phyloP scores from a whole-genome alignment of 2,329 filamentous ascomycete species.

The Pseudophaeomoniella oleicola region DNA sequence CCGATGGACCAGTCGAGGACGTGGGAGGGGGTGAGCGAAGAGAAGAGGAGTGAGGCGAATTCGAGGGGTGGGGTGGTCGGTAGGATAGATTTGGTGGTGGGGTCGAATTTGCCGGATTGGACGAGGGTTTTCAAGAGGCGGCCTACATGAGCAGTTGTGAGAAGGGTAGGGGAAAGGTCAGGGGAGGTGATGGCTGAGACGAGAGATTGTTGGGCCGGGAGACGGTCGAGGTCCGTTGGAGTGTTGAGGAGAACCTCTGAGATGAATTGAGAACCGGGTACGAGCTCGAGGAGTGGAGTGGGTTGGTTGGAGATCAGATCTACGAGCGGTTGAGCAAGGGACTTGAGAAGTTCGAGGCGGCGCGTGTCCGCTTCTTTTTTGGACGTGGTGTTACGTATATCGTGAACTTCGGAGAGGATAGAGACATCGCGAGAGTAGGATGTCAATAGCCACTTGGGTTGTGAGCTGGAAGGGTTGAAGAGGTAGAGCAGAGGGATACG shows the following conservation, averaged over 20 bases:
- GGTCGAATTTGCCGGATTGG: conserved; percentile 76
- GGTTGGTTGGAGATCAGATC: conserved; percentile 57
- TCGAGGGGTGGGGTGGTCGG: conserved; percentile 59
- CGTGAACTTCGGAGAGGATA: conserved; percentile 61
- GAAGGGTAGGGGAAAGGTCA: conserved; percentile 32
- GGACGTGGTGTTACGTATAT: conserved; percentile 67
- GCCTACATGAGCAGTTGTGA: conserved; percentile 52
- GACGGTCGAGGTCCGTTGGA: conserved; percentile 58
- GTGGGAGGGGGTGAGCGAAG: conserved; percentile 48
- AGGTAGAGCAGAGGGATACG: conserved; percentile 63
- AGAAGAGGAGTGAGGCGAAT: conserved; percentile 73
- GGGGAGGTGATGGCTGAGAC: conserved; percentile 23
- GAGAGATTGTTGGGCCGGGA: conserved; percentile 47
- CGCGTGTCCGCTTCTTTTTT: conserved; percentile 78
- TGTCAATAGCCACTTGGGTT: conserved; percentile 48
- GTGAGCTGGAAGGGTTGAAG: conserved; percentile 43
- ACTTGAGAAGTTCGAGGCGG: conserved; percentile 59
- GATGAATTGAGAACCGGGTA: conserved; percentile 78
- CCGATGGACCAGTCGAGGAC: conserved; percentile 75
- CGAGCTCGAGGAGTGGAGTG: conserved; percentile 53
- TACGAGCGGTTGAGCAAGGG: conserved; percentile 61
- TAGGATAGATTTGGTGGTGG: conserved; percentile 48
- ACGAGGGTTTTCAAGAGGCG: conserved; percentile 86
- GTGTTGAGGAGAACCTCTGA: conserved; percentile 66
- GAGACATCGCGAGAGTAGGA: conserved; percentile 44